Conservation (phyloP, 345 rosid species). For the Syzygium aqueum region DNA sequence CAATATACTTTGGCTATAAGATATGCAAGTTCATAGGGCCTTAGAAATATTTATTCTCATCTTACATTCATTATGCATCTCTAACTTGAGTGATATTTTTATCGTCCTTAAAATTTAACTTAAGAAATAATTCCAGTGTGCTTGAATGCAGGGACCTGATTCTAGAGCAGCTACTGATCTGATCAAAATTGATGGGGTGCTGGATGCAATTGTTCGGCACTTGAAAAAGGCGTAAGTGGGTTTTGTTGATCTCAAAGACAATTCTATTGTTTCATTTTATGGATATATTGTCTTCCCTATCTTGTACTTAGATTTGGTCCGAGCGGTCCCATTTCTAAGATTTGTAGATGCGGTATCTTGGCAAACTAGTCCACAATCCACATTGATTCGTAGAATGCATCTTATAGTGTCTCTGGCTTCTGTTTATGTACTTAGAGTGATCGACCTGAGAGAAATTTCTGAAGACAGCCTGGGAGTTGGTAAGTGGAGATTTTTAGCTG, state of each 20-base stretch:
- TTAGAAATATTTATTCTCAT: not conserved
- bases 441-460: not conserved
- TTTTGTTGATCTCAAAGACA: not conserved
- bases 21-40: not conserved
- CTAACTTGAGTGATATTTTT: not conserved
- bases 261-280: not conserved
- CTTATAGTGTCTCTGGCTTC: not conserved
- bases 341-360: not conserved
- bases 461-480: not conserved
- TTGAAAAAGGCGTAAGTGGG: slow-evolving; percentile 60
- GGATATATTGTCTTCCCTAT: not conserved
- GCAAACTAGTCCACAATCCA: not conserved
- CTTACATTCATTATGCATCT: not conserved
- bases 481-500: not conserved
- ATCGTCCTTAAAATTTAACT: slow-evolving; percentile 8
- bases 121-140: slow-evolving; percentile 9
- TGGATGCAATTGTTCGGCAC: slow-evolving; percentile 81
- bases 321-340: not conserved
- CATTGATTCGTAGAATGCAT: not conserved
- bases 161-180: slow-evolving; percentile 82
- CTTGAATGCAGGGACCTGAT: slow-evolving; percentile 74
- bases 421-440: not conserved
- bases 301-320: not conserved
- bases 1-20: not conserved
- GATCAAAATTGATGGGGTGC: slow-evolving; percentile 58